These are phyloP conservation scores for Globisporangium cederbergense DNA, from an alignment of 352 stramenopile species.

Conservation along the genomic window DNA sequence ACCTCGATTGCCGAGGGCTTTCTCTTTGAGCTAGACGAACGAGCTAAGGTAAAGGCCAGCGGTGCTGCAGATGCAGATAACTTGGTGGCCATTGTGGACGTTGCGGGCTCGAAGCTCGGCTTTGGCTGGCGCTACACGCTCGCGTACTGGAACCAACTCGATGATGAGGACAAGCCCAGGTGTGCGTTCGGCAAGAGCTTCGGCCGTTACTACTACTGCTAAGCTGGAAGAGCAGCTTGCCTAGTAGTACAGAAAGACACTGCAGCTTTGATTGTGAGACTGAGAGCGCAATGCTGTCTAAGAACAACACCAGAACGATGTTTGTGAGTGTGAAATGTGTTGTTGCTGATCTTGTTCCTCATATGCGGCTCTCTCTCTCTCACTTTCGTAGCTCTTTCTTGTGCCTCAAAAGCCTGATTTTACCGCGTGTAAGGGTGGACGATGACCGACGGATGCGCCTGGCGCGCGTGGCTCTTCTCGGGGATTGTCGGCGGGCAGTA, in stretches of 20 bases:
- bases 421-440: conserved; percentile 54
- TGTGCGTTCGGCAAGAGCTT: conserved; percentile 4
- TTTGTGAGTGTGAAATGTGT: background rate
- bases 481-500: conserved; percentile 61
- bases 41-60: background rate
- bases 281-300: background rate
- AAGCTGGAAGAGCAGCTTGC: background rate
- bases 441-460: conserved; percentile 63
- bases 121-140: conserved; percentile 22
- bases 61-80: background rate
- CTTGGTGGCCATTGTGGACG: background rate
- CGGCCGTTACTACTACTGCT: conserved; percentile 18
- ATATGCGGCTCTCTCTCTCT: background rate
- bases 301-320: background rate
- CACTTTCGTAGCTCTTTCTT: too few species aligned
- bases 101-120: conserved; percentile 6
- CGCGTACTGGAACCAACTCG: conserved; percentile 14
- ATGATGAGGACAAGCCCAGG: background rate
- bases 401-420: background rate
- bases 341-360: background rate
- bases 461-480: conserved; percentile 62
- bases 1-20: background rate
- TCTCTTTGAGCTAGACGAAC: conserved; percentile 4
- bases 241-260: background rate
- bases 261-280: too few species aligned